Conservation (phyloP, 202 grass and related monocot species). For the Carex sylvatica region DNA sequence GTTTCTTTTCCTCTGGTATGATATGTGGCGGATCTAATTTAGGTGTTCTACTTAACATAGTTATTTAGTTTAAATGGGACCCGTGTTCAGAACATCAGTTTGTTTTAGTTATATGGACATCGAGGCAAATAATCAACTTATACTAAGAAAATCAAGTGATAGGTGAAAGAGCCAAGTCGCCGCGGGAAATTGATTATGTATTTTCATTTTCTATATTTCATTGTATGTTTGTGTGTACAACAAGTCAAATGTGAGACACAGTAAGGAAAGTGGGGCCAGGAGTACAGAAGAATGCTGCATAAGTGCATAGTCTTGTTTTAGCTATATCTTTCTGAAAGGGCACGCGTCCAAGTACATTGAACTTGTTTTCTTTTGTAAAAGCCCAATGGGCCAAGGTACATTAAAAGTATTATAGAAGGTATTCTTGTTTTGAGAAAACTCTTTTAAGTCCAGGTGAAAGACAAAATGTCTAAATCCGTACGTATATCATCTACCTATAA, state of each 20-base stretch:
- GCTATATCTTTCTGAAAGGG: background rate
- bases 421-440: background rate
- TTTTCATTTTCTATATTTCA: background rate
- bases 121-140: background rate
- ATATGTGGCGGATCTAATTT: background rate
- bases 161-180: background rate
- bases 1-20: background rate
- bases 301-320: background rate
- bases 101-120: no score
- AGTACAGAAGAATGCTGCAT: background rate
- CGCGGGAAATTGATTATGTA: background rate
- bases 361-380: background rate
- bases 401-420: background rate
- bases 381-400: background rate
- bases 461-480: no score
- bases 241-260: background rate
- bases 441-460: no score
- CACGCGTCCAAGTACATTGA: background rate
- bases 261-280: background rate
- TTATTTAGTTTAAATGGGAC: background rate
- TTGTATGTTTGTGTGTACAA: background rate
- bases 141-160: background rate
- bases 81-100: background rate
- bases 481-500: no score
- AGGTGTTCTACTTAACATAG: background rate